phyloP scores from a whole-genome alignment of 176 grass and related monocot genomes.

The Rhynchospora pubera region DNA sequence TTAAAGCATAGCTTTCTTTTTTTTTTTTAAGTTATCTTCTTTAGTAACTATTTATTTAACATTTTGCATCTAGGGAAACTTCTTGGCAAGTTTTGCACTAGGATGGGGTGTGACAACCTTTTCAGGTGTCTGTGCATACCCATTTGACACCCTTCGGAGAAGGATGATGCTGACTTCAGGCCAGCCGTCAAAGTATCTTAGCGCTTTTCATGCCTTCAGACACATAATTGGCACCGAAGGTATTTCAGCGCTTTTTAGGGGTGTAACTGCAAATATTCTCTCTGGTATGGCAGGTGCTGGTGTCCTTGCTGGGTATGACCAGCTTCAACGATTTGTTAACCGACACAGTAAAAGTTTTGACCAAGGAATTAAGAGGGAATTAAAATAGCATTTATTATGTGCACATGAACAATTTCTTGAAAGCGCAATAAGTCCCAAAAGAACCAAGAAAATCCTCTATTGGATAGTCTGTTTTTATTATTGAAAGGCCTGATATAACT shows the following conservation, averaged over 20 bases:
- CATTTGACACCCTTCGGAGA: slow-evolving; percentile 84
- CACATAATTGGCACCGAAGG: slow-evolving; percentile 61
- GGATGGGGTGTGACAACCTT: slow-evolving; percentile 90
- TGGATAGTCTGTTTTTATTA: not conserved
- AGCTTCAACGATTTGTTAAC: slow-evolving; percentile 53
- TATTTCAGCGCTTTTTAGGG: slow-evolving; percentile 65
- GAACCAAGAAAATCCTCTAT: not conserved
- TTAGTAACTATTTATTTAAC: not conserved
- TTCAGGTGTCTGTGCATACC: slow-evolving; percentile 70
- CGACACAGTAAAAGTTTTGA: slow-evolving; percentile 39
- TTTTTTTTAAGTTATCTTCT: not conserved
- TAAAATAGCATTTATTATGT: slow-evolving; percentile 36
- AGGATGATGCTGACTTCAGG: slow-evolving; percentile 94
- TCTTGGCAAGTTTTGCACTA: slow-evolving; percentile 77
- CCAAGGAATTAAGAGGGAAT: slow-evolving; percentile 33
- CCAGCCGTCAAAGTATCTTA: slow-evolving; percentile 66
- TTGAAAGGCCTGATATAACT: not conserved
- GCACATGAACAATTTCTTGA: slow-evolving; percentile 12
- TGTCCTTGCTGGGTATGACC: slow-evolving; percentile 82
- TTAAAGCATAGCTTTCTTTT: not conserved
- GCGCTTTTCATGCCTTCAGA: slow-evolving; percentile 52
- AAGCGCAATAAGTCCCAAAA: not conserved
- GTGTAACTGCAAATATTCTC: slow-evolving; percentile 71
- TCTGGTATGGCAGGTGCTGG: slow-evolving; percentile 86
- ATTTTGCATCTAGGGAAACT: slow-evolving; percentile 51